Evolutionary conservation across 2,329 filamentous ascomycete species (phyloP).

Genomic region (Neofusicoccum laricinum): DNA sequence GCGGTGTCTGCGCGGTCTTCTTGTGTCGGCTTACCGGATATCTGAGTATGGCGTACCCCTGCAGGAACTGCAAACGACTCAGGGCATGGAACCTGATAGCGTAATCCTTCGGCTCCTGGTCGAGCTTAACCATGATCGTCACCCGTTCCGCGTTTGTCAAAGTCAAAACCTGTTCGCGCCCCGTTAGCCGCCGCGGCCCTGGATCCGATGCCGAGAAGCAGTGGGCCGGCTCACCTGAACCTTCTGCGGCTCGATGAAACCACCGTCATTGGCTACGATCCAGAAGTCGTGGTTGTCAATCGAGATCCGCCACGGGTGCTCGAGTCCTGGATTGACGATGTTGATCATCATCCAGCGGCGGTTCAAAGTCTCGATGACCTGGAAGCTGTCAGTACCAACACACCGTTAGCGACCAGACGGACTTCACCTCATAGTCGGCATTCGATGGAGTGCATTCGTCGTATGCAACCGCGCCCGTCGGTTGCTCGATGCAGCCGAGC

Average conservation of each 20-base stretch:
- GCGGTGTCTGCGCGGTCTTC: neutral
- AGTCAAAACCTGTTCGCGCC: constrained; percentile 12
- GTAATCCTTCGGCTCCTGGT: constrained; percentile 19
- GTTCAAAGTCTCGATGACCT: constrained; percentile 19
- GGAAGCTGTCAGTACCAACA: neutral
- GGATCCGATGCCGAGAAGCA: neutral
- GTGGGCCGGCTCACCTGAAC: neutral
- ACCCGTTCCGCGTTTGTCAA: constrained; percentile 20
- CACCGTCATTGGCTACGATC: constrained; percentile 21
- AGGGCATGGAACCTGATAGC: constrained; percentile 20
- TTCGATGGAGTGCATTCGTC: constrained; percentile 17
- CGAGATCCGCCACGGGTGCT: constrained; percentile 20
- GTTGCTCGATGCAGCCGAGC: constrained; percentile 19
- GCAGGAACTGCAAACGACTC: constrained; percentile 19
- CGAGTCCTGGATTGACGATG: constrained; percentile 19
- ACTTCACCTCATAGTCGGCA: constrained; percentile 14
- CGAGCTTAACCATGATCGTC: constrained; percentile 20
- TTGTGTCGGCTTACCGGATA: constrained; percentile 14
- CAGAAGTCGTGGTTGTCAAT: constrained; percentile 21
- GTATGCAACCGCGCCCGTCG: constrained; percentile 19
- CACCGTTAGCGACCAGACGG: neutral
- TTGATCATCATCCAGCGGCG: constrained; percentile 21
- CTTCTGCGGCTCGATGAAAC: constrained; percentile 20
- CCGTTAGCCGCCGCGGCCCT: neutral
- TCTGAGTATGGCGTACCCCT: constrained; percentile 20